A percentile compares a stretch with the other conserved stretches of the same genome.
Evolutionary conservation across 2,329 filamentous ascomycete species (phyloP).

Genomic region (Stromatinia cepivora): DNA sequence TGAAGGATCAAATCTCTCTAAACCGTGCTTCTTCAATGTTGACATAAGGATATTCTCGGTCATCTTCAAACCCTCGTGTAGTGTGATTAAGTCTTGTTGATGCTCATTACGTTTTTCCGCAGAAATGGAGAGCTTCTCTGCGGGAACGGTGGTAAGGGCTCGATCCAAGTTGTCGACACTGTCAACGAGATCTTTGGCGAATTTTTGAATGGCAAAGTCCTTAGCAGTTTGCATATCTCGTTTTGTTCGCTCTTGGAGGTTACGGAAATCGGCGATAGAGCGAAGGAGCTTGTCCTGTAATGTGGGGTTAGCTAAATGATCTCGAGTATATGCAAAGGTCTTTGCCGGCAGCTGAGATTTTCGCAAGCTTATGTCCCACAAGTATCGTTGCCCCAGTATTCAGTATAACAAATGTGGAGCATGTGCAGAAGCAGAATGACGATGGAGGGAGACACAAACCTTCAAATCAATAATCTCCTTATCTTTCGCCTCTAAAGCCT

Average conservation of each 20-base stretch:
- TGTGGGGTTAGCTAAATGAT: constrained; percentile 20
- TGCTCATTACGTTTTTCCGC: constrained; percentile 52
- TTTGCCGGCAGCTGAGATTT: neutral
- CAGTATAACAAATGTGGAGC: neutral
- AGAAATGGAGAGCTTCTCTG: constrained; percentile 64
- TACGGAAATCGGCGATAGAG: constrained; percentile 93
- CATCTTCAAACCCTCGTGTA: constrained; percentile 93
- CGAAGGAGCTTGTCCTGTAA: constrained; percentile 91
- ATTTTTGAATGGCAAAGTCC: constrained; percentile 91
- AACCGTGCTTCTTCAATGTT: constrained; percentile 89
- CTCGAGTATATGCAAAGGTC: constrained; percentile 11
- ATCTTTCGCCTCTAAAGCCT: constrained; percentile 70
- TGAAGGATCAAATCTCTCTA: constrained; percentile 81
- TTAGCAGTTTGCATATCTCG: constrained; percentile 85
- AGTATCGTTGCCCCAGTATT: too few relatives aligned
- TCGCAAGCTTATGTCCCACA: neutral
- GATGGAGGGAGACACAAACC: constrained; percentile 54
- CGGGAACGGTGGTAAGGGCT: constrained; percentile 75
- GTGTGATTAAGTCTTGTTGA: constrained; percentile 70
- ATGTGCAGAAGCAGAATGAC: neutral
- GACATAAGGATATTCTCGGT: constrained; percentile 84
- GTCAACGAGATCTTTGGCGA: constrained; percentile 93
- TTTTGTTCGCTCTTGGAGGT: constrained; percentile 91
- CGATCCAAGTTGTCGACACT: constrained; percentile 97
- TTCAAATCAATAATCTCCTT: constrained; percentile 80